Base-by-base conservation (phyloP, 306 rosid species). In the Lupinus albus region DNA sequence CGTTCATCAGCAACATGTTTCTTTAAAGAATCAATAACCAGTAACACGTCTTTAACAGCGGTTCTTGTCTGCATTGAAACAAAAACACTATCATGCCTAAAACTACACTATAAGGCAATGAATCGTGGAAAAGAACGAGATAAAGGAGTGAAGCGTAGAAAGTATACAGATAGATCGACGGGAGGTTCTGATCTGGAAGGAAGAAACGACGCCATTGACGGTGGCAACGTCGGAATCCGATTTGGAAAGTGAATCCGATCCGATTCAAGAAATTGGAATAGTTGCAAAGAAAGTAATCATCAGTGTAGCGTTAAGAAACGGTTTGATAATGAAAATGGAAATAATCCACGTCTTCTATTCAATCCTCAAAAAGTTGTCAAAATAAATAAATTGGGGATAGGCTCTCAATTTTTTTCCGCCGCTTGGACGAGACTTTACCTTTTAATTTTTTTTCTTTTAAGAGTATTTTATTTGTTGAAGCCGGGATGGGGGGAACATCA, bases 191-290 rank as follows among this genome's bases (percentile, higher is more conserved):
- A 85, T 87, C 87, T 74, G 35, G 59, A 54, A 65, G 84, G 21
- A 53, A 84, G 84, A 81, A 77, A 84, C 64, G 97, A 92, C 81
- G 91, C 88, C 98, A 92, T 92, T 82, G 95, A 67, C 67, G 72
- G 28, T 0, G 81, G 73, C 87, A 78, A 75, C 56, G 84, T 41
- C 47, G 21, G 55, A 78, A 61, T 70, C 85, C 72, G 76, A 72
- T 10, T 41, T 63, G 66, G 59, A 72, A 83, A 80, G 53, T 35
- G 69, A 77, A 60, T 68, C 83, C 87, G 80, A 81, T 80, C 96
- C 4, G 30, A 3, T 25, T 25, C 30, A 85, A 84, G 74, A 82
- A 84, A 82, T 49, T 20, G 39, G 21, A 53, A 61, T 71, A 70
- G 61, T 6, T 20, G 81, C n/a, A 74, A 78, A 68, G 17, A 67